Evolutionary conservation across 768 basidiomycete species (phyloP), one percentile per base, ranked within the genome.

Genomic region (Cystobasidium ongulense): DNA sequence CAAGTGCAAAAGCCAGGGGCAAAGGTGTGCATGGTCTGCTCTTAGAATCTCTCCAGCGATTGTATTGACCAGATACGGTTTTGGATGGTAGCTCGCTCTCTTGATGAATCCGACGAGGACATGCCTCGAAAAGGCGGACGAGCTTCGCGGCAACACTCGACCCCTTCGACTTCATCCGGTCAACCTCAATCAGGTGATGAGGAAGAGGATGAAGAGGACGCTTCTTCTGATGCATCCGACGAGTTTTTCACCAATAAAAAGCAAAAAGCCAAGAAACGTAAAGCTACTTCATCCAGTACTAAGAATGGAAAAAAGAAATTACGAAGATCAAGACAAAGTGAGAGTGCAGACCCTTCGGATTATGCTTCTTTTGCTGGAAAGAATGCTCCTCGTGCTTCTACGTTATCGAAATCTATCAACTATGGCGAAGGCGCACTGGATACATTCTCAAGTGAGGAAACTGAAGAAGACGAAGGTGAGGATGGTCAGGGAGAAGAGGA

Each of bases 391-490:
- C n/a, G 50, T 10, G 29, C 35, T 38, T 54, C 52, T 29, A 27
- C 43, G 25, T 25, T 35, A 25, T n/a, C 27, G 27, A 35, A 53
- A 33, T 33, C 35, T 21, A 41, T 66, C 15, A 66, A 64, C 63
- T 38, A 72, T 61, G 41, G 53, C 39, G 74, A 76, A 64, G 41
- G 46, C 33, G 63, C 35, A n/a, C 54, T 75, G 13, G 76, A 75
- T 39, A 63, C 75, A 21, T 29, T 68, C 25, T 74, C 74, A 29
- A 35, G 33, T 29, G 57, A 59, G 70, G 74, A 75, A 35, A 75
- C 79, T 18, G 79, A 81, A 65, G 80, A 80, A 75, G 78, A 74
- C 29, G 76, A 67, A 18, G 75, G 76, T 23, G 74, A 77, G 11
- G 71, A 71, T 13, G 63, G 75, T 76, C 33, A 52, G 64, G 33